phyloP scores from a whole-genome alignment of 805 yeast species.

The Metschnikowia rubicola region DNA sequence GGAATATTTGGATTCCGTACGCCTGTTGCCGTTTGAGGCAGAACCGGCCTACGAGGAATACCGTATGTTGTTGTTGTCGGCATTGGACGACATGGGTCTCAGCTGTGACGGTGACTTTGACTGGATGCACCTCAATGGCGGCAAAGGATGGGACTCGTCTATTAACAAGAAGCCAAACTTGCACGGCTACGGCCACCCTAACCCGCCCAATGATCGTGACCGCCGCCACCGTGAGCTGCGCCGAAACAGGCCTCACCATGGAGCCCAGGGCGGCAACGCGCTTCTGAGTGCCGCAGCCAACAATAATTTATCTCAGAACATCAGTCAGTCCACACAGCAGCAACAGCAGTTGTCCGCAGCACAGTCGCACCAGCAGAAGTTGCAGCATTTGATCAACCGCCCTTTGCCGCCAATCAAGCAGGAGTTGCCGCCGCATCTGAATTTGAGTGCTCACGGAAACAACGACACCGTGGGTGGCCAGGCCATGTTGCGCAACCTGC shows the following conservation, averaged over 20 bases:
- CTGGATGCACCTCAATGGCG: constrained; percentile 78
- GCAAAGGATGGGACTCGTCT: constrained; percentile 77
- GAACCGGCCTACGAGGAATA: constrained; percentile 75
- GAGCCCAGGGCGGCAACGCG: constrained; percentile 10
- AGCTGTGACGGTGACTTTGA: constrained; percentile 68
- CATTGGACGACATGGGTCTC: constrained; percentile 55
- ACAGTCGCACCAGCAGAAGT: constrained; percentile 46
- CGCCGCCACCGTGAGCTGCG: constrained; percentile 47
- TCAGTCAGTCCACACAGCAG: constrained; percentile 18
- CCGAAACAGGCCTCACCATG: constrained; percentile 39
- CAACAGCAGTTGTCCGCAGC: constrained; percentile 38
- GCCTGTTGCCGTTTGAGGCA: constrained; percentile 71
- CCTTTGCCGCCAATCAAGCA: constrained; percentile 48
- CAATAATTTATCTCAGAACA: constrained; percentile 22
- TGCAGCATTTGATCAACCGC: constrained; percentile 46
- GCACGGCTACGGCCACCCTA: constrained; percentile 79
- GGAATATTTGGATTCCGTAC: constrained; percentile 64
- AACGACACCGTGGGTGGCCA: constrained; percentile 22
- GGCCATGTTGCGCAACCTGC: constrained; percentile 22
- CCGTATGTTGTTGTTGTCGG: constrained; percentile 56
- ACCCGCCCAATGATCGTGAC: constrained; percentile 48
- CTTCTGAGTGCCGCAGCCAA: constrained; percentile 16
- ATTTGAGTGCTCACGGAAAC: constrained; percentile 14
- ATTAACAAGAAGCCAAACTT: constrained; percentile 75
- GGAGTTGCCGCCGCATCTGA: constrained; percentile 27